phyloP scores from a whole-genome alignment of 805 yeast genomes.

The Lipomyces anomalus region DNA sequence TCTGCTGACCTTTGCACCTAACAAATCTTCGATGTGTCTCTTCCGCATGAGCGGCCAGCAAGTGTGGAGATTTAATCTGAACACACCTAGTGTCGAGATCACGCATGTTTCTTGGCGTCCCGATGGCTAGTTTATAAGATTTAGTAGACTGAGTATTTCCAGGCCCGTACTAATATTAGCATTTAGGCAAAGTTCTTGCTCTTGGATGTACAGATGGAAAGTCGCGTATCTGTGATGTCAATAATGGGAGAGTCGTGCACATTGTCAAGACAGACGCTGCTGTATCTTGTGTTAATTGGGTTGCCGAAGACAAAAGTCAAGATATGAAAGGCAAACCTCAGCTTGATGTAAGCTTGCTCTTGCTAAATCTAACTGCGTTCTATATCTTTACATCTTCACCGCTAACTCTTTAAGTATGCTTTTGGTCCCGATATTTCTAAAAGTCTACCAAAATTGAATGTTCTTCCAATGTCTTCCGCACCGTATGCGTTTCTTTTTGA shows the following conservation, averaged over 20 bases:
- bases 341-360: slow-evolving; percentile 8
- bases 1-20: slow-evolving; percentile 19
- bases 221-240: slow-evolving; percentile 18
- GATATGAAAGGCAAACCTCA: slow-evolving; percentile 2
- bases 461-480: slow-evolving; percentile 10
- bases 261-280: slow-evolving; percentile 1
- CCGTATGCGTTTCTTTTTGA: slow-evolving; percentile 9
- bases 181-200: slow-evolving; percentile 16
- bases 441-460: slow-evolving; percentile 11
- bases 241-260: slow-evolving; percentile 16
- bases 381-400: not conserved
- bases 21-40: slow-evolving; percentile 11
- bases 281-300: slow-evolving; percentile 14
- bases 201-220: slow-evolving; percentile 18
- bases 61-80: slow-evolving; percentile 20
- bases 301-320: slow-evolving; percentile 6
- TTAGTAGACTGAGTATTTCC: not conserved
- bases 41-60: slow-evolving; percentile 23
- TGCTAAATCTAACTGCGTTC: not conserved
- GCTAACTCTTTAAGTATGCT: slow-evolving; percentile 1
- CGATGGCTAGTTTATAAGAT: slow-evolving; percentile 16
- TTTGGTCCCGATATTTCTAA: slow-evolving; percentile 9
- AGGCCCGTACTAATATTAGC: not conserved
- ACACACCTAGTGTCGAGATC: slow-evolving; percentile 6
- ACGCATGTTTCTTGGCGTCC: slow-evolving; percentile 17